Conservation (phyloP, 495 filamentous ascomycete species). For the Penicillium chermesinum region DNA sequence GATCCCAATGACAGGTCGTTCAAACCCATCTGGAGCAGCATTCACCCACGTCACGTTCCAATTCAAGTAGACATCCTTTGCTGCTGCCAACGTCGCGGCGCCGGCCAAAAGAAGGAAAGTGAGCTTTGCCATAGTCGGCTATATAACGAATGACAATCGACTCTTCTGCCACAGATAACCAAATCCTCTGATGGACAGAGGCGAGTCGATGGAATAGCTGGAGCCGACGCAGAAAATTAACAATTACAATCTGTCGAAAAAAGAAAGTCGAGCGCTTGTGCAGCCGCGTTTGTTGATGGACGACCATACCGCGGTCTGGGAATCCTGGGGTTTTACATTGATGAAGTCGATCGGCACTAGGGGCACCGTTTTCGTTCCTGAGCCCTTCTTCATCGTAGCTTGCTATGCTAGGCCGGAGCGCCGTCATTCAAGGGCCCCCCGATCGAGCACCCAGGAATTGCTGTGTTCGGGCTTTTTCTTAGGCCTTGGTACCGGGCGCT, state of each 20-base stretch:
- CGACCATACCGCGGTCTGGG: background rate
- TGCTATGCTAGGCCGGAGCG: constrained; percentile 5
- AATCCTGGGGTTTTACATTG: background rate
- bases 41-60: constrained; percentile 80
- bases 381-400: background rate
- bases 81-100: constrained; percentile 17
- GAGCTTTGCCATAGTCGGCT: constrained; percentile 19
- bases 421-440: constrained; percentile 14
- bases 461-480: background rate
- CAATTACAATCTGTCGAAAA: constrained; percentile 15
- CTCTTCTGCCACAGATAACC: constrained; percentile 12
- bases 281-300: constrained; percentile 10
- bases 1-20: constrained; percentile 72
- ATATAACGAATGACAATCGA: constrained; percentile 18
- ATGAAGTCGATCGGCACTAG: constrained; percentile 16
- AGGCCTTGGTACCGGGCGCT: background rate
- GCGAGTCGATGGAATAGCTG: constrained; percentile 5
- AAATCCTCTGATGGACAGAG: constrained; percentile 14
- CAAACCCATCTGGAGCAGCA: constrained; percentile 71
- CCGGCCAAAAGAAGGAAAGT: constrained; percentile 20
- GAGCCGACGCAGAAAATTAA: constrained; percentile 5
- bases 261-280: constrained; percentile 9
- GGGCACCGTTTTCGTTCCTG: constrained; percentile 13
- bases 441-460: constrained; percentile 2
- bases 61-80: constrained; percentile 41